Evolutionary conservation across 2,329 filamentous ascomycete genomes (phyloP).

Genomic region (Fusarium virguliforme): DNA sequence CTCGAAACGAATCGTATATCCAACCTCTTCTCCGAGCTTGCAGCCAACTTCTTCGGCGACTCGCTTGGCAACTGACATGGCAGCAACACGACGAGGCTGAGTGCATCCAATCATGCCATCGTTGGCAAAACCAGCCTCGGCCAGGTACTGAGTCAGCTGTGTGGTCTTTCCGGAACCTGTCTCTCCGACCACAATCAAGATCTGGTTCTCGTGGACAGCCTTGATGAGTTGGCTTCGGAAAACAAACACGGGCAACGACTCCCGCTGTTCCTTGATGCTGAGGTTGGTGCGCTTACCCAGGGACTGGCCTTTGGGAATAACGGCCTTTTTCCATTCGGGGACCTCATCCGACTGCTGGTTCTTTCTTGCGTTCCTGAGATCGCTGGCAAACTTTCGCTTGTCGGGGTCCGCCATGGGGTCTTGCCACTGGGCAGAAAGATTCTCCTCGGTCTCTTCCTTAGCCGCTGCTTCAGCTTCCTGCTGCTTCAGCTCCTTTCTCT

Average conservation of each 20-base stretch:
- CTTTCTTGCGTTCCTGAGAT: slow-evolving; percentile 79
- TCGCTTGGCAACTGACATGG: slow-evolving; percentile 97
- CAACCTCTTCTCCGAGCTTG: slow-evolving; percentile 90
- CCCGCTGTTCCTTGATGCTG: slow-evolving; percentile 95
- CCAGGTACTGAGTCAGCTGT: slow-evolving; percentile 94
- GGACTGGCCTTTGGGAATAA: slow-evolving; percentile 83
- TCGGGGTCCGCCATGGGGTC: slow-evolving; percentile 94
- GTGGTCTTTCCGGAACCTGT: slow-evolving; percentile 98
- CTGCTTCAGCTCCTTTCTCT: slow-evolving; percentile 89
- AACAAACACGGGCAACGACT: slow-evolving; percentile 88
- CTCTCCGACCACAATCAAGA: slow-evolving; percentile 96
- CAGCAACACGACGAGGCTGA: slow-evolving; percentile 95
- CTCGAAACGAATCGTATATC: slow-evolving; percentile 98
- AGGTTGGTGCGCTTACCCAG: slow-evolving; percentile 90
- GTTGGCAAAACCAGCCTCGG: slow-evolving; percentile 91
- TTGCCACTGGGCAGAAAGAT: slow-evolving; percentile 93
- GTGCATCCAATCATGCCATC: slow-evolving; percentile 95
- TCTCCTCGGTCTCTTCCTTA: slow-evolving; percentile 84
- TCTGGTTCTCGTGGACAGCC: slow-evolving; percentile 88
- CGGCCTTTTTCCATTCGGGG: slow-evolving; percentile 93
- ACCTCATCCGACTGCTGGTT: slow-evolving; percentile 77
- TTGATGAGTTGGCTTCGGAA: slow-evolving; percentile 91
- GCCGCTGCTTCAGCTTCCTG: slow-evolving; percentile 85
- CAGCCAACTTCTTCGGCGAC: slow-evolving; percentile 97
- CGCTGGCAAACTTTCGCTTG: slow-evolving; percentile 89